phyloP scores from a whole-genome alignment of 208 protist genomes.

The Polymyxa betae region DNA sequence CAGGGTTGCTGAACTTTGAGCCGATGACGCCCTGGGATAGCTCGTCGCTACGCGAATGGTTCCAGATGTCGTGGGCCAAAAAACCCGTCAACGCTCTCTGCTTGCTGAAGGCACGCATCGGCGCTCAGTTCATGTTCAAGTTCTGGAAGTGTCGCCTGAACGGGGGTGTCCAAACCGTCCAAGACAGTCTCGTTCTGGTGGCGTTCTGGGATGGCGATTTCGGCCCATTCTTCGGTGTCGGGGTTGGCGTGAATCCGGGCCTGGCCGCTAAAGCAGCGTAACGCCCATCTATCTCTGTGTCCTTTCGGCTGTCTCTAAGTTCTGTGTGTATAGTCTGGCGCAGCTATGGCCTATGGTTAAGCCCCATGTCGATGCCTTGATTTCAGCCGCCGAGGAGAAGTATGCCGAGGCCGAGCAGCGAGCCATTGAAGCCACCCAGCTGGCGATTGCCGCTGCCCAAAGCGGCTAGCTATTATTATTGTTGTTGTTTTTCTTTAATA shows the following conservation, averaged over 20 bases:
- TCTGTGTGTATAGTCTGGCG: neutral
- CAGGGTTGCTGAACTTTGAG: slow-evolving; percentile 40
- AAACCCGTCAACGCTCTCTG: slow-evolving; percentile 46
- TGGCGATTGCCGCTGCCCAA: too few species aligned
- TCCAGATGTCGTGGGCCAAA: slow-evolving; percentile 21
- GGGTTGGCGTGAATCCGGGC: neutral
- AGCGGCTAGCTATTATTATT: too few species aligned
- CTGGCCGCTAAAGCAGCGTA: neutral
- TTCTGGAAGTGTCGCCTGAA: slow-evolving; percentile 38
- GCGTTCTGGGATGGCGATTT: slow-evolving; percentile 46
- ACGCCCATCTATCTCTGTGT: neutral
- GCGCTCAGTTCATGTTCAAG: slow-evolving; percentile 23
- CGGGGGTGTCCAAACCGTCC: neutral
- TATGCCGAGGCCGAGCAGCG: neutral
- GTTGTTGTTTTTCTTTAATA: too few species aligned
- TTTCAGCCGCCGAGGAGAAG: neutral
- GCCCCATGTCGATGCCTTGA: neutral
- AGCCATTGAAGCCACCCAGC: too few species aligned
- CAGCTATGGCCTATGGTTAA: slow-evolving; percentile 14
- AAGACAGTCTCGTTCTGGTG: neutral
- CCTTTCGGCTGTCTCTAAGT: neutral
- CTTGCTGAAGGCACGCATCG: slow-evolving; percentile 47
- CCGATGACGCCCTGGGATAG: slow-evolving; percentile 18
- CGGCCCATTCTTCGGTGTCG: neutral
- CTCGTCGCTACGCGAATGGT: neutral